phyloP scores from a whole-genome alignment of 306 rosid genomes.

The Inga leiocalycina region DNA sequence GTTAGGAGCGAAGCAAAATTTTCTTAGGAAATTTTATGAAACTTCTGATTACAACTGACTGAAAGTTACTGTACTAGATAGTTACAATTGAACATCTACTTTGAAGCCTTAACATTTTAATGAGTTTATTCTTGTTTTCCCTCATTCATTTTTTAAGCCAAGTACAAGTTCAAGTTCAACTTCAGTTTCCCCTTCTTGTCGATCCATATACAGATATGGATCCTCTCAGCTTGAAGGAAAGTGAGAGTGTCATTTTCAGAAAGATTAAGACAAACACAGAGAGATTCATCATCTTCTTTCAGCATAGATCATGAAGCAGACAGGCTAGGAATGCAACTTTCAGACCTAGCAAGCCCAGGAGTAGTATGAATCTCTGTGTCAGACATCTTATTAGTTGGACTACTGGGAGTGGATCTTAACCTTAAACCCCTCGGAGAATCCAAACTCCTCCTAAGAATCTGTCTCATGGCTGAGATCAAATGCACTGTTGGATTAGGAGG shows the following conservation, averaged over 20 bases:
- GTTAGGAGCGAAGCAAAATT: conserved; percentile 26
- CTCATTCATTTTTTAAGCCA: conserved; percentile 37
- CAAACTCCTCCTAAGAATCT: conserved; percentile 78
- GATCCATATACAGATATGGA: conserved; percentile 6
- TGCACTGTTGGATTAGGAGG: conserved; percentile 73
- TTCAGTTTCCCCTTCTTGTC: background rate
- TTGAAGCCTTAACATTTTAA: conserved; percentile 26
- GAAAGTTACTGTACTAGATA: conserved; percentile 39
- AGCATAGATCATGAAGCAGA: conserved; percentile 46
- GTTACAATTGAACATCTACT: conserved; percentile 37
- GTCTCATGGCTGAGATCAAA: conserved; percentile 90
- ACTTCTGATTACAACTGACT: conserved; percentile 32
- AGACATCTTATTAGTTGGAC: conserved; percentile 53
- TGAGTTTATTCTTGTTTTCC: conserved; percentile 26
- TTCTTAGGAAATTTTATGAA: conserved; percentile 35
- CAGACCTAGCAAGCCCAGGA: conserved; percentile 66
- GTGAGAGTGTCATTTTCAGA: background rate
- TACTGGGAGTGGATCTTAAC: conserved; percentile 57
- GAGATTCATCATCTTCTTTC: background rate
- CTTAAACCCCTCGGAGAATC: conserved; percentile 71
- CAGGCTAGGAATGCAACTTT: conserved; percentile 75
- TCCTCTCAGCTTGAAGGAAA: background rate
- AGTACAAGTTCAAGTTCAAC: conserved; percentile 1
- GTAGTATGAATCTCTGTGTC: conserved; percentile 34
- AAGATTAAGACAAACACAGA: background rate